Conservation (phyloP, 306 rosid genomes). For the Inga laurina region DNA sequence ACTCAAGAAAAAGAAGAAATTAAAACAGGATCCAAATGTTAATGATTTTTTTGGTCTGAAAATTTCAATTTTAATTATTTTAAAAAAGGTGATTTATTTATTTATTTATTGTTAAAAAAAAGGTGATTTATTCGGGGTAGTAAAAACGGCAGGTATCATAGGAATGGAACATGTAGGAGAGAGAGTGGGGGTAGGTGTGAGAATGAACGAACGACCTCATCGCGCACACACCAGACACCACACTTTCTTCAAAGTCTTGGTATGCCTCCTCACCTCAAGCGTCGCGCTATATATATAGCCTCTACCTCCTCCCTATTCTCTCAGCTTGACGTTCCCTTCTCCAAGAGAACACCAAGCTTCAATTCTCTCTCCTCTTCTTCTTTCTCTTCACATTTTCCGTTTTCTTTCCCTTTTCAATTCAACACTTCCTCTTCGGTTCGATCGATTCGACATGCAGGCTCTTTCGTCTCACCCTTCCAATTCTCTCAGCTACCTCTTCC, state of each 20-base stretch:
- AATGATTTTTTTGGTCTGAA: too few species aligned
- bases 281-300: constrained; percentile 45
- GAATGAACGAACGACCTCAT: constrained; percentile 64
- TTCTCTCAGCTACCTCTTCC: constrained; percentile 27
- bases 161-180: background rate
- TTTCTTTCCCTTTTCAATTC: too few species aligned
- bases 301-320: constrained; percentile 16
- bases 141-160: background rate
- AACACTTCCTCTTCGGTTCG: background rate
- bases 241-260: background rate
- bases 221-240: constrained; percentile 39
- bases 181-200: constrained; percentile 65
- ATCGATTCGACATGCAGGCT: constrained; percentile 49
- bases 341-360: constrained; percentile 72
- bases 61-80: too few species aligned
- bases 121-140: background rate
- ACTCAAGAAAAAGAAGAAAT: too few species aligned
- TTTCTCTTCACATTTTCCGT: background rate
- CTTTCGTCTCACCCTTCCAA: constrained; percentile 43
- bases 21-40: too few species aligned
- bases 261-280: background rate
- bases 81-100: too few species aligned
- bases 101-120: too few species aligned
- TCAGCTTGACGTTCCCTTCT: constrained; percentile 91
- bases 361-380: background rate